A percentile compares a stretch with the other conserved stretches of the same genome.
Conservation (phyloP, 495 filamentous ascomycete genomes). For the Chaetomium tenue region DNA sequence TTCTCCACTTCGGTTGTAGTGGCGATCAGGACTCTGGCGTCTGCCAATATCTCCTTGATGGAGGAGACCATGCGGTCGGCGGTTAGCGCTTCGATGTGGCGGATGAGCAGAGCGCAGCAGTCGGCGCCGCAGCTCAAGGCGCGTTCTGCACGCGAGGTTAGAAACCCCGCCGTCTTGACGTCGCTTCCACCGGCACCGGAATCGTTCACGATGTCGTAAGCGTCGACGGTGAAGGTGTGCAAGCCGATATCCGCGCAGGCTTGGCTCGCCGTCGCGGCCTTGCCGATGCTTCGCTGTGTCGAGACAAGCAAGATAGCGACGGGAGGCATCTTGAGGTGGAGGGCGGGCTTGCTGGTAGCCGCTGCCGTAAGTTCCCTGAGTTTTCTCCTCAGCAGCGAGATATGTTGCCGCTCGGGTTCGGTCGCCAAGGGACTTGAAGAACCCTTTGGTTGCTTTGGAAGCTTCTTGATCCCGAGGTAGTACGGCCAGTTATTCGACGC, state of each 20-base stretch:
- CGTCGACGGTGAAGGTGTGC: constrained; percentile 85
- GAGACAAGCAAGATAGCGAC: constrained; percentile 84
- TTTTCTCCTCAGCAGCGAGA: constrained; percentile 67
- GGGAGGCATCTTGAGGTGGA: constrained; percentile 82
- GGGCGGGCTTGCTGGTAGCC: constrained; percentile 81
- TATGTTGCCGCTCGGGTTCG: constrained; percentile 48
- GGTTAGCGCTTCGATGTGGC: constrained; percentile 85
- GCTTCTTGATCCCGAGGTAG: constrained; percentile 71
- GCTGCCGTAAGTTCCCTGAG: constrained; percentile 84
- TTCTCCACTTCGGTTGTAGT: constrained; percentile 95
- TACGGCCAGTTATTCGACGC: constrained; percentile 77
- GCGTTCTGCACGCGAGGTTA: constrained; percentile 82
- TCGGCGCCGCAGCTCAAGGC: constrained; percentile 84
- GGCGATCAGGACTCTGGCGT: constrained; percentile 77
- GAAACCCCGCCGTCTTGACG: constrained; percentile 85
- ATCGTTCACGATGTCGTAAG: constrained; percentile 89
- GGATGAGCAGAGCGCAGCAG: constrained; percentile 76
- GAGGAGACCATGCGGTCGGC: constrained; percentile 84
- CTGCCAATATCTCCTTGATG: constrained; percentile 72
- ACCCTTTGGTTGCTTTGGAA: constrained; percentile 39
- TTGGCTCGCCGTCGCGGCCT: constrained; percentile 68
- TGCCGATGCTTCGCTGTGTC: constrained; percentile 89
- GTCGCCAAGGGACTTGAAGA: constrained; percentile 44
- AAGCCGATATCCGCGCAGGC: constrained; percentile 86
- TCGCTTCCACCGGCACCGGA: constrained; percentile 82